A percentile compares a stretch with the other conserved stretches of the same genome.
Conservation (phyloP, 2,329 filamentous ascomycete species). For the Ceratocystis harringtonii region DNA sequence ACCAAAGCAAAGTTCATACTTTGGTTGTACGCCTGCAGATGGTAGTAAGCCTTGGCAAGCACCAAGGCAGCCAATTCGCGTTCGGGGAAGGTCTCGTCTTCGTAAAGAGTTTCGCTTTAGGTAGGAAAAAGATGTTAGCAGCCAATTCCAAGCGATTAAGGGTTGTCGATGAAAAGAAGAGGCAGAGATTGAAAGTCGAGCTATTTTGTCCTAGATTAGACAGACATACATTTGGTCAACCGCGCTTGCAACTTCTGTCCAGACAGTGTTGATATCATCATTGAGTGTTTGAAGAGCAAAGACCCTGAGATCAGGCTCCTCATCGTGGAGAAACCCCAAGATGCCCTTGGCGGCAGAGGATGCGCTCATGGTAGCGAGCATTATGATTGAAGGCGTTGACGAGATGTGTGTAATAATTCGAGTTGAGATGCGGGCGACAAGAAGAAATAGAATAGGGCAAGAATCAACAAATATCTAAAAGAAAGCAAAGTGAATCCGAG, state of each 20-base stretch:
- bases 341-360: slow-evolving; percentile 89
- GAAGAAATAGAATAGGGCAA: background rate
- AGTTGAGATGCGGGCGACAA: background rate
- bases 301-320: slow-evolving; percentile 83
- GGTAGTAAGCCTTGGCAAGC: slow-evolving; percentile 95
- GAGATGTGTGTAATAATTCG: background rate
- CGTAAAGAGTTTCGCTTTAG: slow-evolving; percentile 81
- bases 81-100: slow-evolving; percentile 89
- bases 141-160: background rate
- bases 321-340: slow-evolving; percentile 86
- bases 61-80: slow-evolving; percentile 88
- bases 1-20: slow-evolving; percentile 97
- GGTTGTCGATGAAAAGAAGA: background rate
- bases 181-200: slow-evolving; percentile 6
- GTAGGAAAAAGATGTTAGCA: slow-evolving; percentile 14
- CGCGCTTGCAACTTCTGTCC: slow-evolving; percentile 89
- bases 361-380: slow-evolving; percentile 87
- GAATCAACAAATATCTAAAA: background rate
- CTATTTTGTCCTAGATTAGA: slow-evolving; percentile 10
- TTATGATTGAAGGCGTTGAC: slow-evolving; percentile 29
- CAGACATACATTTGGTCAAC: slow-evolving; percentile 72
- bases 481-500: background rate
- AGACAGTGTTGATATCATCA: slow-evolving; percentile 89
- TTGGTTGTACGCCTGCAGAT: slow-evolving; percentile 96
- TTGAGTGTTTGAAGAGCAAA: slow-evolving; percentile 93